Base-by-base conservation (phyloP, 1,284 basidiomycete genomes). In the Tilletia caries region DNA sequence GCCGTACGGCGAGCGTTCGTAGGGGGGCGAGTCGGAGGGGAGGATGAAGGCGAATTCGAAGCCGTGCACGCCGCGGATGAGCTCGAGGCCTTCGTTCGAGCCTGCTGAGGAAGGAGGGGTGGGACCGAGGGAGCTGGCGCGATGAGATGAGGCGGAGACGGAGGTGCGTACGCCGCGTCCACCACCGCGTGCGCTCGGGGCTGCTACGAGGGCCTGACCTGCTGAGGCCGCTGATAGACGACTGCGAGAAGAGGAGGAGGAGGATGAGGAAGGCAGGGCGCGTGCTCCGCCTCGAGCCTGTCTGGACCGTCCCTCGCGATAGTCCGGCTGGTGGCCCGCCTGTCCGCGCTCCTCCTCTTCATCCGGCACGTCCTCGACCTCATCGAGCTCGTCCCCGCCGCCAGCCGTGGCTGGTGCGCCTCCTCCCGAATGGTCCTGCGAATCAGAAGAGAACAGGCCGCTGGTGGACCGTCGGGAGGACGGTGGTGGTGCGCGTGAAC, bases 41-140 rank as follows among this genome's bases (percentile, higher is more conserved):
- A 83, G 73, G 67, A 82, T 83, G 48, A 83, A 83, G 12, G 81
- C 80, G 62, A 82, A 83, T 43, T 83, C 81, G 44, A 83, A 83
- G n/a, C 79, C 79, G 65, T 83, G 81, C 2, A 83, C 79, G n/a
- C 81, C 81, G 46, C 81, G 82, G 23, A 72, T 73, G 34, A 83
- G 71, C 37, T 78, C 77, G 1, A 83, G 64, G 1, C 81, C 81
- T n/a, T 76, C 71, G 23, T 76, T 75, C 4, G 62, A 43, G 12
- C 70, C 68, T 37, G 64, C 25, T 23, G 41, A 27, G 34, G 41
- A 13, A 3, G 43, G 12, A 2, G 25, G 10, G 3, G 64, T 25
- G n/a, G 41, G 37, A 27, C 64, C 43, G 43, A 44, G 41, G 25
- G 64, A 43, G 64, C 64, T 65, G 15, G 64, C 64, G 43, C 43